Base-by-base conservation (phyloP, 2,329 filamentous ascomycete genomes). In the Hypoxylon sp. region DNA sequence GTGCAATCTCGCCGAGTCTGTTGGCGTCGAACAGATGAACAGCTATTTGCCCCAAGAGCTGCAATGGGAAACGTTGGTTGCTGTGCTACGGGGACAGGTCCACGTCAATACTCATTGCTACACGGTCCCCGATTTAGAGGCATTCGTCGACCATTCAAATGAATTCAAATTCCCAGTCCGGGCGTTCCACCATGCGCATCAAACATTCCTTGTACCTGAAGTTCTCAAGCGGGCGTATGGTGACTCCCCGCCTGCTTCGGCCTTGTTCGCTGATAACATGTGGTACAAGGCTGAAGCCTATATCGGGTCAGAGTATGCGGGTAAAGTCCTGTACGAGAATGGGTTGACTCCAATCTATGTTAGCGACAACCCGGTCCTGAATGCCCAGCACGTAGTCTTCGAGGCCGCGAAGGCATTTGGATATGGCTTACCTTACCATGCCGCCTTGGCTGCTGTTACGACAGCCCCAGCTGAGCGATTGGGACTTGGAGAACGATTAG, bases 21-120 rank as follows among this genome's bases (percentile, higher is more conserved):
- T 82, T 2, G 88, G 88, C 0, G 75, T 84, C 2, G 81, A 87
- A 39, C 83, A 80, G 31, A 81, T 90, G 81, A 78, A 80, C 17
- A 82, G 79, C 5, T 91, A 92, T 72, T 82, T 92, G 1, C 90
- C 89, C 0, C 84, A 87, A 73, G 85, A 90, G 22, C 81, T 92
- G 17, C 77, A 85, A 53, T 91, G 89, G 87, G 90, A 92, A 71
- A 85, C 86, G 0, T 79, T 92, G 1, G 82, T 83, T 5, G 91
- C 89, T 0, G 88, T 88, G 2, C 78, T 92, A 37, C 84, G 90
- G 42, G 90, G 90, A 0, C 88, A 92, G 71, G 88, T 92, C 5
- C 85, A 89, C 66, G 84, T 92, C 70, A 92, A 92, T 79, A 90
- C 88, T 0, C 91, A 93, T 73, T 92, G 91, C 79, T 93, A 92